These are phyloP conservation scores for Acacia pycnantha DNA, from an alignment of 331 rosid genomes.

Conservation along the genomic window DNA sequence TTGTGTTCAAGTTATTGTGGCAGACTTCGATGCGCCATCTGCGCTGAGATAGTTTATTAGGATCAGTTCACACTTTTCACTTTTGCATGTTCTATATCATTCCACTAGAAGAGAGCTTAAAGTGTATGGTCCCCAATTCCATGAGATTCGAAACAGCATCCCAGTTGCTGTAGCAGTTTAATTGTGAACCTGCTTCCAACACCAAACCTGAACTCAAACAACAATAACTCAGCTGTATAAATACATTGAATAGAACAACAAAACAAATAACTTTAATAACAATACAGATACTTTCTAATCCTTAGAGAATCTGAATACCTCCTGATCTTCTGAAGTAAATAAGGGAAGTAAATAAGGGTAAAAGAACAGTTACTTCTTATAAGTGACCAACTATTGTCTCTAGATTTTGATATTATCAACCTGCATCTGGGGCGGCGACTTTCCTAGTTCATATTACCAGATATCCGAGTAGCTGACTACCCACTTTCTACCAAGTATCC, in stretches of 20 bases:
- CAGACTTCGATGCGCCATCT: conserved; percentile 33
- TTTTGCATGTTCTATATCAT: neutral
- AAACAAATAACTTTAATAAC: neutral
- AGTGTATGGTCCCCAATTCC: neutral
- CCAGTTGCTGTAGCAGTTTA: neutral
- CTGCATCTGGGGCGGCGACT: too few relatives aligned
- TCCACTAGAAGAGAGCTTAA: neutral
- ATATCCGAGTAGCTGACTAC: too few relatives aligned
- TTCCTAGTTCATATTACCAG: too few relatives aligned
- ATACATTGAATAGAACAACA: neutral
- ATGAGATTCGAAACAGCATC: neutral
- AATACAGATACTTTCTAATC: neutral
- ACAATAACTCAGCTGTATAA: neutral
- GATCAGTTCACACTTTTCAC: conserved; percentile 1
- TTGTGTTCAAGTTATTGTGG: conserved; percentile 18
- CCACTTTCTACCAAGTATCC: too few relatives aligned
- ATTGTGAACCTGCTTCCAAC: conserved; percentile 24
- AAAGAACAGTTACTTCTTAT: neutral
- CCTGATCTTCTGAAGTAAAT: neutral
- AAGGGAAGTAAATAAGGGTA: neutral
- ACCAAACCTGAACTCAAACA: conserved; percentile 19
- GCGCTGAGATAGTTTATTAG: conserved; percentile 18
- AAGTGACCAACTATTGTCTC: neutral
- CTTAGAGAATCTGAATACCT: neutral
- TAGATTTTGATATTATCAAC: neutral